Conservation (phyloP, 2,329 filamentous ascomycete species). For the Shiraia sp. region DNA sequence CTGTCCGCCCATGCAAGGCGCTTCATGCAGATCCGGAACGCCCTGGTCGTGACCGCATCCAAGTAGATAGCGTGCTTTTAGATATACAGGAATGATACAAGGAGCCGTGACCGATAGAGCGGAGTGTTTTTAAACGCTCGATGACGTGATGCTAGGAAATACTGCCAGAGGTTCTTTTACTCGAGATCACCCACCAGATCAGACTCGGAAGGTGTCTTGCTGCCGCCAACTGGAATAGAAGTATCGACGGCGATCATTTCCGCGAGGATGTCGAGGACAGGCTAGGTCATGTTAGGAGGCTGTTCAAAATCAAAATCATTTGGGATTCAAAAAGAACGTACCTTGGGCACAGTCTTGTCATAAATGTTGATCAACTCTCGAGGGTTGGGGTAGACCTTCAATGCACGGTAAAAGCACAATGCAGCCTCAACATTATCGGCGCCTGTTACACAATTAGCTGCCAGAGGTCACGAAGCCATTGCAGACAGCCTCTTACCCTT, state of each 20-base stretch:
- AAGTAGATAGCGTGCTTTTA: conserved; percentile 29
- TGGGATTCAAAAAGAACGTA: conserved; percentile 41
- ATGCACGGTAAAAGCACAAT: conserved; percentile 94
- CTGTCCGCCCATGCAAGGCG: conserved; percentile 17
- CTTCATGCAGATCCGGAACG: conserved; percentile 30
- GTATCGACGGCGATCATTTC: conserved; percentile 97
- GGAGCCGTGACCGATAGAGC: conserved; percentile 25
- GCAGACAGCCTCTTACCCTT: conserved; percentile 63
- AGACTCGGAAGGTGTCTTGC: conserved; percentile 41
- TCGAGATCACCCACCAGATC: conserved; percentile 41
- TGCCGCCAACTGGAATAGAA: conserved; percentile 50
- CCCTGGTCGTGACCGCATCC: conserved; percentile 23
- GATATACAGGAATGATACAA: conserved; percentile 44
- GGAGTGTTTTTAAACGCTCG: conserved; percentile 13
- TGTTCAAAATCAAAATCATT: no score
- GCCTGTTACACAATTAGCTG: conserved; percentile 51
- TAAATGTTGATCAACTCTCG: conserved; percentile 94
- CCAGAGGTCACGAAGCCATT: neutral
- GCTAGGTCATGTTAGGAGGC: conserved; percentile 53
- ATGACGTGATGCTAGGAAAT: conserved; percentile 14
- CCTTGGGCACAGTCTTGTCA: conserved; percentile 98
- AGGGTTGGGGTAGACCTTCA: conserved; percentile 97
- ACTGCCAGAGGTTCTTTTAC: conserved; percentile 16
- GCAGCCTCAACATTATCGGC: conserved; percentile 78
- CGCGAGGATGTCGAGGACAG: conserved; percentile 91